Base-by-base conservation (phyloP, 768 basidiomycete genomes). In the Heimioporus sp. region DNA sequence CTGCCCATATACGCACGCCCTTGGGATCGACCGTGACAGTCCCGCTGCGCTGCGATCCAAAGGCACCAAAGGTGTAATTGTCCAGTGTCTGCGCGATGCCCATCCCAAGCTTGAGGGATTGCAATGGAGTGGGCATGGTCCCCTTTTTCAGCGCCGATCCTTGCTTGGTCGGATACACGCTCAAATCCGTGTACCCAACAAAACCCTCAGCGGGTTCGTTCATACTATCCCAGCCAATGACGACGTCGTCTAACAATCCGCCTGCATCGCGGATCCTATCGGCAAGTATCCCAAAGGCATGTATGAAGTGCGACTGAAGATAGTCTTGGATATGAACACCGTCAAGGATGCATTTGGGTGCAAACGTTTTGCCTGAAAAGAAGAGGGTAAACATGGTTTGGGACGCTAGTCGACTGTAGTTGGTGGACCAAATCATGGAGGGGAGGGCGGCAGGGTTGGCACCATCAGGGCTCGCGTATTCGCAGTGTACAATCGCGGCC, bases 401-500 rank as follows among this genome's bases (percentile, higher is more conserved):
- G 17, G 85, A 84, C 46, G 87, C 81, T 28, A 98, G 84, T 16
- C 89, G 90, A 38, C 89, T 84, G 65, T 98, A 98, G 65, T 98
- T 98, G 21, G 96, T 98, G 8, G 86, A 83, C 97, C 97, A 99
- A 54, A 93, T 82, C 97, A 99, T 99, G 43, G 88, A 83, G 6
- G 97, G 96, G 54, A 93, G 78, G 0, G 80, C 66, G 3, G 81
- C 76, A 0, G 96, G 94, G 57, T 87, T 77, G 5, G 91, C 79
- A 0, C 69, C 62, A 41, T 78, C 76, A 0, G 85, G 1, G 1
- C 75, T 62, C 0, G 92, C 87, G 69, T 92, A 98, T 72, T 98
- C 95, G 69, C 81, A 86, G 66, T 98, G 94, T 9, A 99, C 61
- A 47, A 95, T 82, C 32, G 93, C 86, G 9, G 91, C 79, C 64